These are phyloP conservation scores for Adansonia madagascariensis DNA, from an alignment of 441 rosid genomes.

Conservation along the genomic window DNA sequence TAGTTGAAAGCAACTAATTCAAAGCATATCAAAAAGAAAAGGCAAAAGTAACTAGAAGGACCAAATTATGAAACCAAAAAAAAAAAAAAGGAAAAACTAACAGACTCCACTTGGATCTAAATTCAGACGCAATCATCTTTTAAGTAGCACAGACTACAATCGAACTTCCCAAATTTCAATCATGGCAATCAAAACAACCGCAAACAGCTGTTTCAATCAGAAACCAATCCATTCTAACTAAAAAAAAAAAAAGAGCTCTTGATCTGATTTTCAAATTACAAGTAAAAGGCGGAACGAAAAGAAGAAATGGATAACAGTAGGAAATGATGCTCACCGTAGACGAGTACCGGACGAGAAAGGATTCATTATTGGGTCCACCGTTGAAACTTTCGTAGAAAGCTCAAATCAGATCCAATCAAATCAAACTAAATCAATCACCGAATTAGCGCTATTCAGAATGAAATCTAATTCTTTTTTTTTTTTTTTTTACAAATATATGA, in stretches of 20 bases:
- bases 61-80: constrained; percentile 19
- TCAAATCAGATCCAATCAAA: constrained; percentile 45
- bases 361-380: constrained; percentile 77
- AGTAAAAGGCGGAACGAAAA: constrained; percentile 5
- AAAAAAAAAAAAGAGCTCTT: constrained; percentile 24
- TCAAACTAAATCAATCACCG: constrained; percentile 12
- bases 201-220: constrained; percentile 7
- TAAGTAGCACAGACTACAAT: background rate
- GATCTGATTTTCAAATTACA: constrained; percentile 20
- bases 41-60: background rate
- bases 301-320: constrained; percentile 12
- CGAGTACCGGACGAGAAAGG: constrained; percentile 98
- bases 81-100: background rate
- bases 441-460: constrained; percentile 20
- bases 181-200: constrained; percentile 23
- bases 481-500: constrained; percentile 22
- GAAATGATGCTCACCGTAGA: constrained; percentile 58
- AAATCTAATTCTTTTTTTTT: background rate
- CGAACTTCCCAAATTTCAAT: constrained; percentile 20
- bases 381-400: constrained; percentile 30
- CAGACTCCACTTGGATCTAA: background rate
- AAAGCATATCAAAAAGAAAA: background rate
- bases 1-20: constrained; percentile 10
- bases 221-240: constrained; percentile 11
- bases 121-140: background rate